phyloP scores from a whole-genome alignment of 1,139 yeast genomes.

The Nakaseomyces nivariensis region DNA sequence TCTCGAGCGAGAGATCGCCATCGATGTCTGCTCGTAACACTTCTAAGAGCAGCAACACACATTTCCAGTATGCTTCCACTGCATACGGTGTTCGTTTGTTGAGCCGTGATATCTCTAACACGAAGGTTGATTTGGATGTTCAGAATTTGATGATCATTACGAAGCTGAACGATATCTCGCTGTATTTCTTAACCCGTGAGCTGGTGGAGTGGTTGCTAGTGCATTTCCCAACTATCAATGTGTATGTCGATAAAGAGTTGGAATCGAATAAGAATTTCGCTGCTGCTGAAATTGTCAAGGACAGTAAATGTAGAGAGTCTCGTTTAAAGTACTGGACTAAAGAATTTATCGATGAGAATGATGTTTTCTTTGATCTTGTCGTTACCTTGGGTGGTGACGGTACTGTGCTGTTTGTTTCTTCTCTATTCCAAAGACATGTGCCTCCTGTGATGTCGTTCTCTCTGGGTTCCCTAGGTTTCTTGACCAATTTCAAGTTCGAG shows the following conservation, averaged over 20 bases:
- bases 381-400: conserved; percentile 88
- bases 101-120: conserved; percentile 63
- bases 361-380: conserved; percentile 60
- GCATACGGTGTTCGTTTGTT: conserved; percentile 79
- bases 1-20: conserved; percentile 5
- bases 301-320: conserved; percentile 16
- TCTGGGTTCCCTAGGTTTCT: conserved; percentile 71
- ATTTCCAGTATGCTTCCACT: conserved; percentile 69
- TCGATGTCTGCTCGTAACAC: conserved; percentile 1
- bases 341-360: conserved; percentile 39
- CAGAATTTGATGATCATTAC: conserved; percentile 70
- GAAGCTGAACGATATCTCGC: conserved; percentile 71
- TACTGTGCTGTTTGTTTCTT: conserved; percentile 71
- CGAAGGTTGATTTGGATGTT: conserved; percentile 63
- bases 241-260: conserved; percentile 64
- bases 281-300: conserved; percentile 31
- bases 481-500: conserved; percentile 69
- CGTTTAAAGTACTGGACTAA: conserved; percentile 58
- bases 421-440: conserved; percentile 66
- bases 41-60: conserved; percentile 35
- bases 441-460: conserved; percentile 85
- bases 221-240: conserved; percentile 39
- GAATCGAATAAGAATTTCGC: conserved; percentile 54
- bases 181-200: conserved; percentile 65
- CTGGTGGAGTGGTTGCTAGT: conserved; percentile 65